Percentiles rank a stretch among this genome's conserved stretches.
Conservation (phyloP, 2,329 filamentous ascomycete species). For the Fusarium liriodendri region DNA sequence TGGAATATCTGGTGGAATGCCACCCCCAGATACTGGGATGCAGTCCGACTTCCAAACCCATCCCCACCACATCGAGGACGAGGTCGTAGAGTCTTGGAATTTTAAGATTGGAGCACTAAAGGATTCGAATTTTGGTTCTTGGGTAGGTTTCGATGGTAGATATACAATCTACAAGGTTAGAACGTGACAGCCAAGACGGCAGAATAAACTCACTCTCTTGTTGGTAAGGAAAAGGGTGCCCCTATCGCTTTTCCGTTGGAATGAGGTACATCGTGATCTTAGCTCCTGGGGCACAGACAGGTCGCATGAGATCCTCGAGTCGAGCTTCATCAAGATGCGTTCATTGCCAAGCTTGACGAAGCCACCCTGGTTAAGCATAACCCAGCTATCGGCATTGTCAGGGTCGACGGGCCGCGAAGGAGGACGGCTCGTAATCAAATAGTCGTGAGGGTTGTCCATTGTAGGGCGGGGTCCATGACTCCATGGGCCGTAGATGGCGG, state of each 20-base stretch:
- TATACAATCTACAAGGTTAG: conserved; percentile 77
- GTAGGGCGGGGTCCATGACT: conserved; percentile 49
- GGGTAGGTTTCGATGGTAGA: conserved; percentile 77
- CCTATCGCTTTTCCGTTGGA: conserved; percentile 78
- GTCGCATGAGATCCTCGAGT: conserved; percentile 80
- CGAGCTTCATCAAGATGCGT: conserved; percentile 82
- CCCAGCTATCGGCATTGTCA: conserved; percentile 77
- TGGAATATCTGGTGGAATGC: conserved; percentile 79
- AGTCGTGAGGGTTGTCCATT: conserved; percentile 57
- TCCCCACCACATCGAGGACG: conserved; percentile 88
- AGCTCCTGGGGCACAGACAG: conserved; percentile 77
- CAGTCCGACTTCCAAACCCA: conserved; percentile 89
- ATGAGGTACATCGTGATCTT: conserved; percentile 67
- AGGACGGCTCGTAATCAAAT: conserved; percentile 52
- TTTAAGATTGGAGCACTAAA: conserved; percentile 92
- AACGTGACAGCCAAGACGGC: not conserved
- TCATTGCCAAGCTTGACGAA: conserved; percentile 90
- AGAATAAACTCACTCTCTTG: conserved; percentile 72
- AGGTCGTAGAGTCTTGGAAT: conserved; percentile 84
- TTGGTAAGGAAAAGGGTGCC: conserved; percentile 87
- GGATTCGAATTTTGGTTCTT: conserved; percentile 75
- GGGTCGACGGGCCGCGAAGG: conserved; percentile 54
- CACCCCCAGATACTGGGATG: conserved; percentile 84
- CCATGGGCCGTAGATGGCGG: conserved; percentile 47
- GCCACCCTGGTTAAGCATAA: conserved; percentile 85